These are phyloP conservation scores for Aeminium ludgeri DNA, from an alignment of 495 filamentous ascomycete species.

Conservation along the genomic window DNA sequence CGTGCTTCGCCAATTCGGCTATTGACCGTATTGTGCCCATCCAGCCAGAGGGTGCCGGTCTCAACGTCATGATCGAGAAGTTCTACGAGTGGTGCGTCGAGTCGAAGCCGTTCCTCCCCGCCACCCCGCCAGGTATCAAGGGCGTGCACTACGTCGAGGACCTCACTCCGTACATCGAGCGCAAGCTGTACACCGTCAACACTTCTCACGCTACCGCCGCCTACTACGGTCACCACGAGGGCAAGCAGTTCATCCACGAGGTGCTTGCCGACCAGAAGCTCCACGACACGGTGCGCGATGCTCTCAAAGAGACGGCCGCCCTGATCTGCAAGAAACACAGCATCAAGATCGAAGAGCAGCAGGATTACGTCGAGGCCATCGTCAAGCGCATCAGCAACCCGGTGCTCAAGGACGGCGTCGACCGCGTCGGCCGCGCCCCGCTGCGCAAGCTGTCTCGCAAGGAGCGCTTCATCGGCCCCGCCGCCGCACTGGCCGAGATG, in stretches of 20 bases:
- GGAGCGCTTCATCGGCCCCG: slow-evolving; percentile 90
- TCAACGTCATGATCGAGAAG: slow-evolving; percentile 89
- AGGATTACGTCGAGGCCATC: slow-evolving; percentile 82
- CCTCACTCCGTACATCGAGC: slow-evolving; percentile 89
- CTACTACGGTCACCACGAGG: slow-evolving; percentile 74
- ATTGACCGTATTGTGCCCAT: slow-evolving; percentile 94
- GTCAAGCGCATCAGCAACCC: slow-evolving; percentile 84
- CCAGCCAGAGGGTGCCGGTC: slow-evolving; percentile 57
- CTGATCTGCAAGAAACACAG: slow-evolving; percentile 78
- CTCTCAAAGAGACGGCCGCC: slow-evolving; percentile 62
- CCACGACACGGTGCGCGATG: slow-evolving; percentile 52
- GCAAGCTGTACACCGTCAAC: slow-evolving; percentile 98
- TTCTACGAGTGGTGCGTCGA: slow-evolving; percentile 99
- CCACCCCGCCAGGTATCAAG: slow-evolving; percentile 52
- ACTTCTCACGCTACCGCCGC: slow-evolving; percentile 93
- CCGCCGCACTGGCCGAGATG: slow-evolving; percentile 62
- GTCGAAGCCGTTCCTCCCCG: slow-evolving; percentile 52
- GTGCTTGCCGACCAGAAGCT: slow-evolving; percentile 54
- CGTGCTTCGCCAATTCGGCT: slow-evolving; percentile 81
- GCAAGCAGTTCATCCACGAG: slow-evolving; percentile 76
- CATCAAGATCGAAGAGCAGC: slow-evolving; percentile 60
- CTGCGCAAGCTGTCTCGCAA: slow-evolving; percentile 80
- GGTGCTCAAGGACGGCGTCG: slow-evolving; percentile 80
- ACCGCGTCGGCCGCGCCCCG: slow-evolving; percentile 89
- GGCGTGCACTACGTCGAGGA: slow-evolving; percentile 87